Evolutionary conservation across 305 asterid genomes (phyloP), one percentile per base, ranked within the genome.

Genomic region (Solanum hybrid): DNA sequence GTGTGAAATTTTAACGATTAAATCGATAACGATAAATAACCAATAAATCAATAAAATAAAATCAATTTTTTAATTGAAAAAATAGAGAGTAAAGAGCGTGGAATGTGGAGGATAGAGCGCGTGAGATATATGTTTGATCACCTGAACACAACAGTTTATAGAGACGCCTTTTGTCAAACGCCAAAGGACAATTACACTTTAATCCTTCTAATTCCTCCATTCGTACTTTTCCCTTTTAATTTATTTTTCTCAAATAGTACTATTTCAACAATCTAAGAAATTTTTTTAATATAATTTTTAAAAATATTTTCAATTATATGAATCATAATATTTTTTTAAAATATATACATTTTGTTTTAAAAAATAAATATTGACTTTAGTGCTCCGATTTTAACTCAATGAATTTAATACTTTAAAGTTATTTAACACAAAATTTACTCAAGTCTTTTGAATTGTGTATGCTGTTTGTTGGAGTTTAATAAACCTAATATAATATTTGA

Each of bases 131-230:
- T 38, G 45, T 34, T 78, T 68, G 85, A 79, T 90, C 88, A 34
- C 80, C 88, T 76, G 91, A 38, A 85, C 90, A 22, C 57, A 86
- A 79, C 75, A 81, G 82, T 81, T 79, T 80, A 80, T 38, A 12
- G 68, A 38, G 33, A 38, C 6, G 24, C 24, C 75, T 78, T 89
- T 75, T 86, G 33, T 61, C 37, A 90, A 87, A 68, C 17, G 10
- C 88, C 78, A 27, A 89, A 90, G 51, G 91, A 87, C 92, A 87
- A 82, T 15, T 70, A 39, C 89, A 26, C 10, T 38, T 88, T 39
- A 91, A 89, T 90, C 90, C 90, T 57, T 8, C 33, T 68, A 72
- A 75, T 10, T 77, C n/a, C 65, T 15, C 75, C 75, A 24, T 12
- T 39, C 39, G 5, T 26, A 2, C 33, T 61, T 61, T 24, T 10